Base-by-base conservation (phyloP, 2,329 filamentous ascomycete species). In the Helminthosporium solani region DNA sequence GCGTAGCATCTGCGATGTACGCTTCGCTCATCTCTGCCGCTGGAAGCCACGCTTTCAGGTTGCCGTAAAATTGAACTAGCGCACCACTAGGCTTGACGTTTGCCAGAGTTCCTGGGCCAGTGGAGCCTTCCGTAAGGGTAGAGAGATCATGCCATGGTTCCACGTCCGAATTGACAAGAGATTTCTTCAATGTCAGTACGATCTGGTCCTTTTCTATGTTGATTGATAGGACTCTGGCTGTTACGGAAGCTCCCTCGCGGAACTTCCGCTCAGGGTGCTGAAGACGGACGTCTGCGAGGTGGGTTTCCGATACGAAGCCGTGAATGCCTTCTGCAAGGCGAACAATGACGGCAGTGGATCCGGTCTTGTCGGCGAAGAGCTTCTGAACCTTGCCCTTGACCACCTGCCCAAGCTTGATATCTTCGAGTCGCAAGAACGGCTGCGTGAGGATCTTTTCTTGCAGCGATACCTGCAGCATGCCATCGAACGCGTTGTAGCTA, bases 11-110 rank as follows among this genome's bases (percentile, higher is more conserved):
- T 56, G 87, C 82, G 61, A 99, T 96, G 64, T 87, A 96, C 9
- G 91, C 90, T 68, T 99, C 94, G 67, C 94, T 97, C 94, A 99
- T 99, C 71, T 99, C 92, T 1, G 88, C 88, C 0, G 95, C 85
- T 2, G 94, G 94, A 44, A 99, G 78, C 74, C 95, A 99, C 7
- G 87, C 95, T 54, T 84, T 83, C 16, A 99, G 77, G 7, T 78
- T 73, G 15, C 90, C 90, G 62, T 95, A 99, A 71, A 97, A 99
- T 65, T 95, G 90, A 42, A 99, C 87, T 15, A 92, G 83, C 9
- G 94, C 94, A 48, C 94, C 94, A 42, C 83, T 83, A 3, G 81
- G 73, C 46, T 90, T 77, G 9, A 99, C 77, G 53, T 87, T 95
- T 56, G 95, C 80, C 54, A 99, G 86, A 0, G 90, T 96, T 47